These are phyloP conservation scores for Monascus purpureus DNA, from an alignment of 495 filamentous ascomycete species.

Conservation along the genomic window DNA sequence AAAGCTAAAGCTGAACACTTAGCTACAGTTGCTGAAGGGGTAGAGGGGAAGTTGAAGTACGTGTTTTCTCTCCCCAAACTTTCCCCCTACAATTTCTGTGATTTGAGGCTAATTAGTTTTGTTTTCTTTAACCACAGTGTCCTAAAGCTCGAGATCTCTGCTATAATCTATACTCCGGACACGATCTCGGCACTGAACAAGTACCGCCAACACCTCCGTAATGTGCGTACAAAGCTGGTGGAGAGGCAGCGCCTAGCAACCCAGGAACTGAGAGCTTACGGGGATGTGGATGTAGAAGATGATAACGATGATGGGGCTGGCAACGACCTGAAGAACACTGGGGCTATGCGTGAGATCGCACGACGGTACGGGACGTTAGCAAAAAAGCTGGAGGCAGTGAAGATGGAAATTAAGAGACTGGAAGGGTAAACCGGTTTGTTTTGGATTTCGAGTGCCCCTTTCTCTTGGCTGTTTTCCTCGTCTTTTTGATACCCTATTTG, in stretches of 20 bases:
- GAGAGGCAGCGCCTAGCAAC: slow-evolving; percentile 30
- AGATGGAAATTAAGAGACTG: slow-evolving; percentile 42
- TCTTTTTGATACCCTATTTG: slow-evolving; percentile 1
- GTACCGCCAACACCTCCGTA: slow-evolving; percentile 40
- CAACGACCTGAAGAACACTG: slow-evolving; percentile 12
- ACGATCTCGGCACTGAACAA: slow-evolving; percentile 39
- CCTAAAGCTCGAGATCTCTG: slow-evolving; percentile 23
- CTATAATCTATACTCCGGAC: slow-evolving; percentile 43
- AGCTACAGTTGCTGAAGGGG: slow-evolving; percentile 40
- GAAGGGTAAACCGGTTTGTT: not conserved
- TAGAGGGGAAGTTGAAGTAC: slow-evolving; percentile 38
- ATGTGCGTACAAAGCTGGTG: slow-evolving; percentile 32
- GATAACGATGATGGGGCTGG: slow-evolving; percentile 3
- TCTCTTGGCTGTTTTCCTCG: no score
- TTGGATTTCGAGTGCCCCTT: no score
- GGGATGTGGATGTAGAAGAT: slow-evolving; percentile 17
- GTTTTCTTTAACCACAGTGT: slow-evolving; percentile 18
- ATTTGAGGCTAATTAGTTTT: slow-evolving; percentile 19
- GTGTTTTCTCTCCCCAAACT: slow-evolving; percentile 7
- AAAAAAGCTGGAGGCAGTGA: slow-evolving; percentile 38
- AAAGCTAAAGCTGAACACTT: slow-evolving; percentile 43
- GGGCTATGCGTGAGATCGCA: slow-evolving; percentile 44
- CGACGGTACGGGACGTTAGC: slow-evolving; percentile 43
- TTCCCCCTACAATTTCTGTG: slow-evolving; percentile 1
- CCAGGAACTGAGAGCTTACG: slow-evolving; percentile 40